Conservation (phyloP, 306 rosid genomes). For the Vigna angularis region DNA sequence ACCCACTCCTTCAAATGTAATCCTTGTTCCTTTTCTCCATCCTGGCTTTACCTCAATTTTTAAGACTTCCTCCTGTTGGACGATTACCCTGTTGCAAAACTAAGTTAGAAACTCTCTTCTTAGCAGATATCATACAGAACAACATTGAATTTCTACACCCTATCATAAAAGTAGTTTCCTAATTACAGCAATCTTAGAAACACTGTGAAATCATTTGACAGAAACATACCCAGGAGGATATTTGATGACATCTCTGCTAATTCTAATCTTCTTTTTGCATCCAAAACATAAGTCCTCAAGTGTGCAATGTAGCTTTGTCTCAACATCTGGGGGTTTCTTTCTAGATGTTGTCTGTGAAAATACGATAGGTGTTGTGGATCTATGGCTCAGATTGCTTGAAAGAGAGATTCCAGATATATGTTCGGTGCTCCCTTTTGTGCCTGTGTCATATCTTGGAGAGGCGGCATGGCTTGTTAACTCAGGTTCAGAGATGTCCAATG, state of each 20-base stretch:
- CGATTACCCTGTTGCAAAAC: slow-evolving; percentile 63
- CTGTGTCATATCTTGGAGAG: slow-evolving; percentile 26
- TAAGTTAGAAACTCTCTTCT: slow-evolving; percentile 34
- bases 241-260: slow-evolving; percentile 70
- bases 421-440: not conserved
- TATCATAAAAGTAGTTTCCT: not conserved
- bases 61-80: slow-evolving; percentile 70
- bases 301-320: slow-evolving; percentile 69
- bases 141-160: not conserved
- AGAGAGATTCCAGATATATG: slow-evolving; percentile 43
- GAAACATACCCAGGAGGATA: slow-evolving; percentile 68
- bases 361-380: slow-evolving; percentile 71
- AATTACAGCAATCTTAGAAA: not conserved
- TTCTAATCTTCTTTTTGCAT: slow-evolving; percentile 69
- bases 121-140: not conserved
- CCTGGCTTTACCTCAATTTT: slow-evolving; percentile 84
- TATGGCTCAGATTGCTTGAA: slow-evolving; percentile 53
- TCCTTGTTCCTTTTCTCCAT: slow-evolving; percentile 88
- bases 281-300: slow-evolving; percentile 84
- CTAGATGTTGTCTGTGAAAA: slow-evolving; percentile 74
- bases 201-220: slow-evolving; percentile 5
- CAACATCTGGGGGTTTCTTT: slow-evolving; percentile 69
- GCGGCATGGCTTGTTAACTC: slow-evolving; percentile 12
- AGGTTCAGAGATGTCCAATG: slow-evolving; percentile 52
- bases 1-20: slow-evolving; percentile 87